These are phyloP conservation scores for Pythium monospermum DNA, from an alignment of 352 stramenopile genomes.

Conservation along the genomic window DNA sequence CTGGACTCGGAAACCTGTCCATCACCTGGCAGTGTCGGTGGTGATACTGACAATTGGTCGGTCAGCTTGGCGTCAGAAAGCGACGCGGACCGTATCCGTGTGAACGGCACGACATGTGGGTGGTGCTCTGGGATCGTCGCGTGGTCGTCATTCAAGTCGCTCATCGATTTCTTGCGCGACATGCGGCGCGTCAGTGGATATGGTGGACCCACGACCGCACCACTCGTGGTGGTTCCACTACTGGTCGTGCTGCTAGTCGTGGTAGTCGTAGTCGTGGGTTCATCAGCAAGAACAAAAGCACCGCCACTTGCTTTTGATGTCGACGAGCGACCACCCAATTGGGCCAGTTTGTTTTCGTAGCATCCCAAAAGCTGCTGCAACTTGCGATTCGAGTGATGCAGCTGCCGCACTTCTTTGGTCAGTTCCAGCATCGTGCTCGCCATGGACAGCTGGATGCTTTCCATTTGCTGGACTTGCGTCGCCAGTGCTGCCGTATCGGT, in stretches of 20 bases:
- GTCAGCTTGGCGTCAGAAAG: neutral
- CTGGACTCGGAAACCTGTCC: too few relatives aligned
- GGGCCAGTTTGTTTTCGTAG: conserved; percentile 1
- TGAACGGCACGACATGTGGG: neutral
- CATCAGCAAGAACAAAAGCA: too few relatives aligned
- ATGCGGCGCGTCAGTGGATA: neutral
- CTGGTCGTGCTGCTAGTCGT: too few relatives aligned
- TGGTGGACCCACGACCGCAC: neutral
- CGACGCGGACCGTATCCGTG: neutral
- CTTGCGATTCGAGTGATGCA: neutral
- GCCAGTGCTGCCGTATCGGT: too few relatives aligned
- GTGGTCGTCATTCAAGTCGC: neutral
- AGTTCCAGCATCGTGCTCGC: conserved; percentile 2
- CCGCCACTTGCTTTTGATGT: neutral
- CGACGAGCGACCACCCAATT: neutral
- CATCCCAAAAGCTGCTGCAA: neutral
- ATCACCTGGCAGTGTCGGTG: too few relatives aligned
- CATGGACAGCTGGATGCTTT: conserved; percentile 7
- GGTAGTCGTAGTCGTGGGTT: too few relatives aligned
- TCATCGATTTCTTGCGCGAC: neutral
- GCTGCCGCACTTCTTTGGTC: conserved; percentile 3
- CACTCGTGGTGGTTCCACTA: neutral
- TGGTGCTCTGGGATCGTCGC: conserved; percentile 6
- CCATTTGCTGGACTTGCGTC: conserved; percentile 4
- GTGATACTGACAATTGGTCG: neutral